These are phyloP conservation scores for Quercus agrifolia DNA, from an alignment of 306 rosid species.

Conservation along the genomic window DNA sequence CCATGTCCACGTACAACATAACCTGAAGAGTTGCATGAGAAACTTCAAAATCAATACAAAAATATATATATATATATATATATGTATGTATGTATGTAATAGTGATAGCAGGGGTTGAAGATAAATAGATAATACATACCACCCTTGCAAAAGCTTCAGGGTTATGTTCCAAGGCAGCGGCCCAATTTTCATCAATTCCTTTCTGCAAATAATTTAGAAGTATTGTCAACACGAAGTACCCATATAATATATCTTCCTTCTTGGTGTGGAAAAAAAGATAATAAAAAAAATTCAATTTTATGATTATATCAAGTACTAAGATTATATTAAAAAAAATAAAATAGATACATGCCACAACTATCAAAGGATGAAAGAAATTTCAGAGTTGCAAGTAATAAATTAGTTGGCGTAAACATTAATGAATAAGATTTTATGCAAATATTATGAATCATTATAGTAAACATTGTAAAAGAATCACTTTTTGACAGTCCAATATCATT, in stretches of 20 bases:
- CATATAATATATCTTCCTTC: neutral
- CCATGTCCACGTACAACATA: slow-evolving; percentile 99
- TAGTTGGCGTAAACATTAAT: neutral
- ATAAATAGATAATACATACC: slow-evolving; percentile 45
- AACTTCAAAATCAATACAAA: neutral
- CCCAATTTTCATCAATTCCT: slow-evolving; percentile 99
- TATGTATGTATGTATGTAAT: too few species aligned
- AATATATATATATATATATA: neutral
- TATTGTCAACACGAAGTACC: neutral
- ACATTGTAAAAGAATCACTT: neutral
- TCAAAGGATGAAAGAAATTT: neutral
- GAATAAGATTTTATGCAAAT: neutral
- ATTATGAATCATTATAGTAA: neutral
- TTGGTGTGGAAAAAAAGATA: neutral
- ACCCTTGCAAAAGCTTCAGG: slow-evolving; percentile 99
- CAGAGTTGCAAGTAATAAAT: neutral
- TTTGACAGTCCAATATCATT: neutral
- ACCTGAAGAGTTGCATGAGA: slow-evolving; percentile 48
- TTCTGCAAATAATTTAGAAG: slow-evolving; percentile 48
- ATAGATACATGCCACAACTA: neutral
- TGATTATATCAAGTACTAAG: neutral
- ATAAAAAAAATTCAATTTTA: neutral
- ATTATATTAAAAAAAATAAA: neutral
- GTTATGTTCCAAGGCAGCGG: slow-evolving; percentile 90
- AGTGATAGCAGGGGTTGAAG: slow-evolving; percentile 3